A percentile compares a stretch with the other conserved stretches of the same genome.
Conservation (phyloP, 2,329 filamentous ascomycete species). For the Aspergillus felis region DNA sequence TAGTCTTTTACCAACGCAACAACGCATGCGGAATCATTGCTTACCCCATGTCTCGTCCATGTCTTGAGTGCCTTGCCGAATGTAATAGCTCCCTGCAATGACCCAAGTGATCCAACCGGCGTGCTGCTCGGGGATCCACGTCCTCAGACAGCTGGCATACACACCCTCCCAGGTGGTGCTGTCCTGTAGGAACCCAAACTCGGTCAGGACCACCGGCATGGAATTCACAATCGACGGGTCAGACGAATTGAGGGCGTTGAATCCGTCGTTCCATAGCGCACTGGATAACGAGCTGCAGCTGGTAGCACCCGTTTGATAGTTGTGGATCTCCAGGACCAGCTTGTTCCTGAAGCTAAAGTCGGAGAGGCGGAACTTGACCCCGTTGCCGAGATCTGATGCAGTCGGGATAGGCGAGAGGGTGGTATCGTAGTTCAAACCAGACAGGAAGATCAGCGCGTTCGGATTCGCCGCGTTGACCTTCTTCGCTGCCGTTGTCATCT, state of each 20-base stretch:
- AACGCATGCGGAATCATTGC: neutral
- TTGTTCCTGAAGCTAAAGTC: slow-evolving; percentile 43
- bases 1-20: neutral
- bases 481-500: slow-evolving; percentile 41
- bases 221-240: slow-evolving; percentile 31
- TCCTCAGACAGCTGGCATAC: slow-evolving; percentile 52
- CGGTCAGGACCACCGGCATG: slow-evolving; percentile 40
- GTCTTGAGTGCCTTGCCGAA: slow-evolving; percentile 51
- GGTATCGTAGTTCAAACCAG: slow-evolving; percentile 46
- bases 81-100: slow-evolving; percentile 57
- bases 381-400: slow-evolving; percentile 31
- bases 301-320: slow-evolving; percentile 41
- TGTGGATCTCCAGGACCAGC: slow-evolving; percentile 48
- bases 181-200: slow-evolving; percentile 50
- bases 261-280: slow-evolving; percentile 38
- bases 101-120: slow-evolving; percentile 59
- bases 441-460: slow-evolving; percentile 46
- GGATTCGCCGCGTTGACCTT: slow-evolving; percentile 43
- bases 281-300: slow-evolving; percentile 35
- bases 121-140: slow-evolving; percentile 47
- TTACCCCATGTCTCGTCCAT: slow-evolving; percentile 53
- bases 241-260: slow-evolving; percentile 37
- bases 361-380: slow-evolving; percentile 34
- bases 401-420: slow-evolving; percentile 35
- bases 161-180: slow-evolving; percentile 44